Evolutionary conservation across 139 green algal genomes (phyloP).

Genomic region (Chlorella vulgaris): DNA sequence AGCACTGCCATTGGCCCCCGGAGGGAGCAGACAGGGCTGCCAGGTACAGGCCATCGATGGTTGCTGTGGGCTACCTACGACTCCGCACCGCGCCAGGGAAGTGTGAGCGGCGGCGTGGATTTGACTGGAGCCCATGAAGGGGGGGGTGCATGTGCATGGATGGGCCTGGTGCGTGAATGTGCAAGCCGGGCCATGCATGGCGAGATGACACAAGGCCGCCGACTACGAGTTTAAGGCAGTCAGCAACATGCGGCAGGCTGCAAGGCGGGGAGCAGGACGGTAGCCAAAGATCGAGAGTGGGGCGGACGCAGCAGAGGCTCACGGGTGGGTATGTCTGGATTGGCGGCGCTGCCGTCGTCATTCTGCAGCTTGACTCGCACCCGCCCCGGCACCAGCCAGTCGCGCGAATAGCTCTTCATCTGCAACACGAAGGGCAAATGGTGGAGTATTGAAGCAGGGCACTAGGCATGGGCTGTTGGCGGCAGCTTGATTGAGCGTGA

Average conservation of each 20-base stretch:
- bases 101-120: conserved; percentile 25
- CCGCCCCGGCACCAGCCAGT: conserved; percentile 57
- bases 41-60: conserved; percentile 1
- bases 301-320: neutral
- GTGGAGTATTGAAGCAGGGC: neutral
- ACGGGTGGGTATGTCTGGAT: conserved; percentile 57
- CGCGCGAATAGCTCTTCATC: conserved; percentile 66
- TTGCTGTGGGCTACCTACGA: conserved; percentile 37
- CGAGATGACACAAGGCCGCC: no score
- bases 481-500: no score
- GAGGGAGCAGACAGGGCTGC: neutral
- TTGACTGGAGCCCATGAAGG: conserved; percentile 1
- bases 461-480: neutral
- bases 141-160: neutral
- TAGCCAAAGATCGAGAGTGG: no score
- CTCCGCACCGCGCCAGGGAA: conserved; percentile 14
- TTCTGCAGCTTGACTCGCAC: conserved; percentile 65
- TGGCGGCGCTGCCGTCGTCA: conserved; percentile 49
- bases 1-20: conserved; percentile 3
- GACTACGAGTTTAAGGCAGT: no score
- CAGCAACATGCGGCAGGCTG: no score
- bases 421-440: conserved; percentile 26
- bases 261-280: no score
- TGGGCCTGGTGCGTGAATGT: neutral
- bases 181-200: neutral